These are phyloP conservation scores for Lathyrus sativus DNA, from an alignment of 306 rosid species.

Conservation along the genomic window DNA sequence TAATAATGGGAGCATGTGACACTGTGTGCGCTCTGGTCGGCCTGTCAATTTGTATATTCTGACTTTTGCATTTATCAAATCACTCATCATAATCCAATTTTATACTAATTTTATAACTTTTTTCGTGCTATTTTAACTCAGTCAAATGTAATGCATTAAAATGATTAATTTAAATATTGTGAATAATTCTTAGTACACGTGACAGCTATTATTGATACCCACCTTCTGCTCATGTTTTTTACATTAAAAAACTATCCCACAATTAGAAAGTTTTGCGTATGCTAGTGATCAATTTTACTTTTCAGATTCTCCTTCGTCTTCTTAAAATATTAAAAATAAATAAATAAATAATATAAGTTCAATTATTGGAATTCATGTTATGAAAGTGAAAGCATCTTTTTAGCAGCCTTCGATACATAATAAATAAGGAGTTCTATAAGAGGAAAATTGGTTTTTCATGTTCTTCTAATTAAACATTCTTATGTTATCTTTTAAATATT, in stretches of 20 bases:
- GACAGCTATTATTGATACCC: constrained; percentile 41
- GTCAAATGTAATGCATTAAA: constrained; percentile 30
- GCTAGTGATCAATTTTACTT: constrained; percentile 20
- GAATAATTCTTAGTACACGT: constrained; percentile 53
- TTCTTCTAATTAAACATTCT: too few relatives aligned
- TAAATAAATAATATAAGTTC: too few relatives aligned
- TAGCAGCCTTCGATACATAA: too few relatives aligned
- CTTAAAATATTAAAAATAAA: not conserved
- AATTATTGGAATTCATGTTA: too few relatives aligned
- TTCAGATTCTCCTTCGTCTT: not conserved
- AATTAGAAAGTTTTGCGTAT: constrained; percentile 34
- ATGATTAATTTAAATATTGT: constrained; percentile 26
- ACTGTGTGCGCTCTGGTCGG: constrained; percentile 43
- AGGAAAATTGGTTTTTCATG: too few relatives aligned
- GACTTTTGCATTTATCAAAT: constrained; percentile 29
- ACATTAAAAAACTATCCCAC: constrained; percentile 6
- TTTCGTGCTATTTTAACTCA: constrained; percentile 1
- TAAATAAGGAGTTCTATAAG: too few relatives aligned
- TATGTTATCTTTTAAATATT: too few relatives aligned
- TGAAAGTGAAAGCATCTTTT: too few relatives aligned
- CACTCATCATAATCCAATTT: not conserved
- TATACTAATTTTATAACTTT: too few relatives aligned
- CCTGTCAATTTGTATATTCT: constrained; percentile 45
- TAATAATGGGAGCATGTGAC: constrained; percentile 54
- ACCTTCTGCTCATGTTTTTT: constrained; percentile 19